Percentiles rank a stretch among this genome's conserved stretches.
Evolutionary conservation across 257 asterid genomes (phyloP).

Genomic region (Nicotiana attenuata): DNA sequence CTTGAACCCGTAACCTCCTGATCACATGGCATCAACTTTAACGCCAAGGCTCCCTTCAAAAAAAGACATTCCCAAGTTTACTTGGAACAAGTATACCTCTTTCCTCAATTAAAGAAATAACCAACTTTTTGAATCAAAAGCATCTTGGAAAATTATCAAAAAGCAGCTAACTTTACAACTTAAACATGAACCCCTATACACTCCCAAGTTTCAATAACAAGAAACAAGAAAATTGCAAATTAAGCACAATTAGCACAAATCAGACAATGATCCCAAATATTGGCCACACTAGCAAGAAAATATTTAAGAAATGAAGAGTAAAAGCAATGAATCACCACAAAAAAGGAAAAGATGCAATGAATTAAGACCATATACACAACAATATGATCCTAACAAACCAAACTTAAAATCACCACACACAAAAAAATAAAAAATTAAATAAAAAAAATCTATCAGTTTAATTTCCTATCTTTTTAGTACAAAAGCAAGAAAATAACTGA

Average conservation of each 20-base stretch:
- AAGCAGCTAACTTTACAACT: neutral
- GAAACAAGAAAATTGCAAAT: neutral
- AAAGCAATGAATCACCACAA: neutral
- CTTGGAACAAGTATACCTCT: too few relatives aligned
- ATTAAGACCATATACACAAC: neutral
- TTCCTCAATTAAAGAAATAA: neutral
- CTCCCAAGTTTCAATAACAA: neutral
- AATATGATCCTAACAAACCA: neutral
- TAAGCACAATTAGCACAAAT: neutral
- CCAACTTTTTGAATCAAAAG: neutral
- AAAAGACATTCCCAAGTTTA: too few relatives aligned
- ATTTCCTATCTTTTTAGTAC: neutral
- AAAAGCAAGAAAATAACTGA: neutral
- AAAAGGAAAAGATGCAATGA: neutral
- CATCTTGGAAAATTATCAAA: neutral
- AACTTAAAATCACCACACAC: neutral
- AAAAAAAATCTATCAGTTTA: neutral
- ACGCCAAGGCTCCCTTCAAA: too few relatives aligned
- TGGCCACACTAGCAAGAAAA: neutral
- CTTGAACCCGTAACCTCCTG: too few relatives aligned
- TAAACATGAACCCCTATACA: neutral
- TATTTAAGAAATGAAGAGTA: neutral
- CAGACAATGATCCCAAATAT: neutral
- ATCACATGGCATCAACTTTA: too few relatives aligned
- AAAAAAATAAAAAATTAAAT: too few relatives aligned